These are phyloP conservation scores for Leccinum fallax DNA, from an alignment of 1,284 basidiomycete genomes.

Conservation along the genomic window DNA sequence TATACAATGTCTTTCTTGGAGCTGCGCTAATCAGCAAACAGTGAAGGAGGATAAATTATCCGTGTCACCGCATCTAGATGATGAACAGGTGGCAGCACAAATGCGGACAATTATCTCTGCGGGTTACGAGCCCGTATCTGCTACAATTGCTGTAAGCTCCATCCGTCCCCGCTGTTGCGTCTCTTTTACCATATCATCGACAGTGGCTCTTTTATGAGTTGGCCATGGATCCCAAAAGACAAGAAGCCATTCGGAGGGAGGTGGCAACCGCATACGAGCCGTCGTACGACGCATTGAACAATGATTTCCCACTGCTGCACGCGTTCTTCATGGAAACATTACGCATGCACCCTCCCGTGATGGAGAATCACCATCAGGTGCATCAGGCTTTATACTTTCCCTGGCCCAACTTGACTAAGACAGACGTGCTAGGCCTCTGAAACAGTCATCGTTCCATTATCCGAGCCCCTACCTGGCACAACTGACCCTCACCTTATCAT, in stretches of 20 bases:
- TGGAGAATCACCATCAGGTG: conserved; percentile 63
- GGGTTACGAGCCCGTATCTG: conserved; percentile 65
- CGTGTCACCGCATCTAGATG: conserved; percentile 40
- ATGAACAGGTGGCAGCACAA: conserved; percentile 55
- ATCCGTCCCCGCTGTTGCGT: conserved; percentile 3
- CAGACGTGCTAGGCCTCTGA: conserved; percentile 43
- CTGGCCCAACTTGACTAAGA: conserved; percentile 4
- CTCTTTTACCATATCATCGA: conserved; percentile 3
- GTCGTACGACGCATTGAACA: conserved; percentile 52
- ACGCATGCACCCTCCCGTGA: conserved; percentile 58
- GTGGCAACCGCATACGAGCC: conserved; percentile 44
- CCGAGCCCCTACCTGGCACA: conserved; percentile 48
- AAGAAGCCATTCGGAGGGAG: conserved; percentile 53
- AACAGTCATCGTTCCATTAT: conserved; percentile 51
- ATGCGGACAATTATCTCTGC: conserved; percentile 63
- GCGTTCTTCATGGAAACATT: conserved; percentile 59
- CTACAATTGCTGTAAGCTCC: conserved; percentile 48
- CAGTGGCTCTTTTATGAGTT: conserved; percentile 65
- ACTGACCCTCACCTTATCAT: conserved; percentile 44
- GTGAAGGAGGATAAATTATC: conserved; percentile 45
- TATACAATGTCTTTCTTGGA: neutral
- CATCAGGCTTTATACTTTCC: neutral
- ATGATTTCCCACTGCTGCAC: conserved; percentile 52
- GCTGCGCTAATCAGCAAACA: conserved; percentile 23
- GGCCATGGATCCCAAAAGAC: conserved; percentile 46